Conservation (phyloP, 331 rosid species). For the Malus hybrid region DNA sequence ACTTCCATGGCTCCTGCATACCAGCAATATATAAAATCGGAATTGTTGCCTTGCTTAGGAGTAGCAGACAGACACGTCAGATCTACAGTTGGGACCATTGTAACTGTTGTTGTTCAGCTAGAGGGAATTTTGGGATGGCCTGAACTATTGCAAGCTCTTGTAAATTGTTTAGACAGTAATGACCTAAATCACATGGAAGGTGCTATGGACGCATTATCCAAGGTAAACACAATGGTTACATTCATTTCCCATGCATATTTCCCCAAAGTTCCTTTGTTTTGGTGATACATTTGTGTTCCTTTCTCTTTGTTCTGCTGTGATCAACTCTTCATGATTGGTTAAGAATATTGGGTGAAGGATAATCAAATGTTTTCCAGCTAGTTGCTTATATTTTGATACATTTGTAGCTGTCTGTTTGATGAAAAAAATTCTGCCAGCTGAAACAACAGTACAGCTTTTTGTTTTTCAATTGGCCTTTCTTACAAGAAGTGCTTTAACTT, state of each 20-base stretch:
- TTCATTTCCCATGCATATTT: neutral
- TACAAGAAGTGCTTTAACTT: neutral
- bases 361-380: neutral
- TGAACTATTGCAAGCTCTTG: slow-evolving; percentile 89
- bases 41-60: slow-evolving; percentile 90
- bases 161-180: slow-evolving; percentile 81
- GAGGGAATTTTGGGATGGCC: slow-evolving; percentile 92
- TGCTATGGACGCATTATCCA: slow-evolving; percentile 96
- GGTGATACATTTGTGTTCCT: neutral
- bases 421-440: neutral
- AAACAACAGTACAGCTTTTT: neutral
- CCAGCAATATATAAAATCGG: slow-evolving; percentile 87
- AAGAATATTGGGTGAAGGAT: neutral
- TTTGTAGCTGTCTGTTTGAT: neutral
- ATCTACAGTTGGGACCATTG: slow-evolving; percentile 81
- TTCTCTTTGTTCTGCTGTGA: neutral
- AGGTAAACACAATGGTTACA: slow-evolving; percentile 32
- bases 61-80: slow-evolving; percentile 84
- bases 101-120: slow-evolving; percentile 73
- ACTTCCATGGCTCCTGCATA: slow-evolving; percentile 54
- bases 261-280: neutral
- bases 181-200: slow-evolving; percentile 96
- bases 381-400: neutral
- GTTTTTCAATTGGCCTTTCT: neutral
- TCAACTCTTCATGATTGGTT: neutral